phyloP scores from a whole-genome alignment of 805 yeast species.

The Alloascoidea hylecoeti region DNA sequence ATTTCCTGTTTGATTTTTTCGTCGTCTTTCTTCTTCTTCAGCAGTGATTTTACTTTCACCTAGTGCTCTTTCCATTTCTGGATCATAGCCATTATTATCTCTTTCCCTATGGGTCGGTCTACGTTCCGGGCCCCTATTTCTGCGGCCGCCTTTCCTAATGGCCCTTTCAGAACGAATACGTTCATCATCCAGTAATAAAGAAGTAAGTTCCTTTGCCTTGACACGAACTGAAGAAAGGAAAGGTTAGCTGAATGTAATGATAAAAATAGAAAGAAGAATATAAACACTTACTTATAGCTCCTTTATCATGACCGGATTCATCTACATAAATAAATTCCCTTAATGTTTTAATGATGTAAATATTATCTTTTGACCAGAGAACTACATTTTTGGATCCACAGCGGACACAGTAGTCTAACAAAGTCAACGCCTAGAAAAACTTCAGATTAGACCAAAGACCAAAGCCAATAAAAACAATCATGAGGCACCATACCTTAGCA shows the following conservation, averaged over 20 bases:
- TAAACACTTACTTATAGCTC: constrained; percentile 38
- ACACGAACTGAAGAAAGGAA: constrained; percentile 36
- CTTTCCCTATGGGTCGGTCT: constrained; percentile 12
- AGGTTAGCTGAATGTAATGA: not conserved
- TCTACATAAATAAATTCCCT: constrained; percentile 81
- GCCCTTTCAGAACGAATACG: constrained; percentile 60
- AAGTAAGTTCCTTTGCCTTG: constrained; percentile 78
- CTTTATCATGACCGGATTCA: constrained; percentile 71
- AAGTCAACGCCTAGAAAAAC: constrained; percentile 40
- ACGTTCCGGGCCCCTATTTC: constrained; percentile 13
- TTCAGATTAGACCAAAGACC: not conserved
- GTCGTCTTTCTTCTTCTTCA: constrained; percentile 60
- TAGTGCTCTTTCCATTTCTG: constrained; percentile 65
- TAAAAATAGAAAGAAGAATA: constrained; percentile 6
- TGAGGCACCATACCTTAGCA: constrained; percentile 33
- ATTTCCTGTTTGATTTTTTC: constrained; percentile 21
- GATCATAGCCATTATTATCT: constrained; percentile 41
- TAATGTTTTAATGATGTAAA: constrained; percentile 78
- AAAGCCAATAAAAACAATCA: not conserved
- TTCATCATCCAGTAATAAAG: constrained; percentile 71
- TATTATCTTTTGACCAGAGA: constrained; percentile 80
- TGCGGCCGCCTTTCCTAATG: constrained; percentile 15
- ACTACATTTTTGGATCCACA: constrained; percentile 83
- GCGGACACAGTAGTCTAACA: constrained; percentile 78
- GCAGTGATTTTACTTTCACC: constrained; percentile 74